Evolutionary conservation across 2,329 filamentous ascomycete species (phyloP).

Genomic region (Aspergillus uvarum): DNA sequence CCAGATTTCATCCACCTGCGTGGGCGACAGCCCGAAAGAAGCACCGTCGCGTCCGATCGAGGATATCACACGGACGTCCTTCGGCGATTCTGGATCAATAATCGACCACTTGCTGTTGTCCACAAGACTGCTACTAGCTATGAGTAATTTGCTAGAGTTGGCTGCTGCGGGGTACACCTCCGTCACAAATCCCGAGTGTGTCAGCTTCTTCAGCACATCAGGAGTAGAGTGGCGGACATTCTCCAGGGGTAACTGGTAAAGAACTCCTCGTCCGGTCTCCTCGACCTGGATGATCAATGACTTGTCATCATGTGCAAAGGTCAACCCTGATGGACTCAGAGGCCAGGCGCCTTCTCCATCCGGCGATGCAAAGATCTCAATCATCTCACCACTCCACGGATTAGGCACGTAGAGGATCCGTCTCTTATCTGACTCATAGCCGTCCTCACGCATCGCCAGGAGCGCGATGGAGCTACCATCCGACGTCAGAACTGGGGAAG

Average conservation of each 20-base stretch:
- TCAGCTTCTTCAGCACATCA: constrained; percentile 38
- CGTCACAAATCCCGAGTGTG: constrained; percentile 42
- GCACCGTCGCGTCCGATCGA: constrained; percentile 39
- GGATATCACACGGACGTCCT: constrained; percentile 36
- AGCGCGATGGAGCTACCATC: constrained; percentile 46
- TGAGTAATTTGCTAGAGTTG: constrained; percentile 39
- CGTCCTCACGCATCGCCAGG: constrained; percentile 46
- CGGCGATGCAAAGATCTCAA: constrained; percentile 39
- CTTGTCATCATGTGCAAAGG: constrained; percentile 44
- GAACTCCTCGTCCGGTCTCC: constrained; percentile 42
- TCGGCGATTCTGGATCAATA: constrained; percentile 36
- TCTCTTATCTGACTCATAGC: constrained; percentile 51
- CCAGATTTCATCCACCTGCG: constrained; percentile 48
- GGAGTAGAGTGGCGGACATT: constrained; percentile 31
- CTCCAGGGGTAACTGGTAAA: constrained; percentile 43
- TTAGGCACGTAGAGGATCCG: constrained; percentile 45
- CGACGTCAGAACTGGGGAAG: constrained; percentile 47
- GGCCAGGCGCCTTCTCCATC: constrained; percentile 45
- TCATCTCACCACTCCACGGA: constrained; percentile 41
- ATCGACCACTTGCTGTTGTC: constrained; percentile 48
- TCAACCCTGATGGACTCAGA: constrained; percentile 42
- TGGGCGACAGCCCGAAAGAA: constrained; percentile 42
- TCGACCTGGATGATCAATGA: constrained; percentile 44
- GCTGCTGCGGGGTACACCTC: constrained; percentile 38
- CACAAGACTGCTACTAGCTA: constrained; percentile 46